Conservation (phyloP, 2,329 filamentous ascomycete species). For the Alternaria brassicae region DNA sequence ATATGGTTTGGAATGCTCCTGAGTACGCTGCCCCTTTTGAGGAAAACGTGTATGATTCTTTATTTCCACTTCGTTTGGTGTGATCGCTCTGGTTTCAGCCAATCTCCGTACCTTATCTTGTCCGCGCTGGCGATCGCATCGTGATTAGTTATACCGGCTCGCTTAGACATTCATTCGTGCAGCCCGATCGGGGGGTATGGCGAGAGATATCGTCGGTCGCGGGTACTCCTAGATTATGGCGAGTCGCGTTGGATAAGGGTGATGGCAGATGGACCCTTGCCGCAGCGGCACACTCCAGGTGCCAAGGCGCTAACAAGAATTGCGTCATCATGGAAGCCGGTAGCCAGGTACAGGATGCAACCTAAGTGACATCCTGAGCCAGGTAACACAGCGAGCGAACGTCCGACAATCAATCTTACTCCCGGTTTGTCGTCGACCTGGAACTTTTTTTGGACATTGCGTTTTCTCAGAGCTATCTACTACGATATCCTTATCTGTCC, state of each 20-base stretch:
- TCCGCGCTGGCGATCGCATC: not conserved
- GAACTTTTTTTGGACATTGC: too few relatives aligned
- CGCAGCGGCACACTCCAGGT: not conserved
- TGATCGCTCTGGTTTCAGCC: not conserved
- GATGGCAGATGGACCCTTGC: too few relatives aligned
- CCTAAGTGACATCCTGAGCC: too few relatives aligned
- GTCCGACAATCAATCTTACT: not conserved
- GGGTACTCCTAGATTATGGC: not conserved
- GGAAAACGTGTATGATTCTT: not conserved
- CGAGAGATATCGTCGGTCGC: not conserved
- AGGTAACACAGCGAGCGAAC: not conserved
- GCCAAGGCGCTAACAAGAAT: not conserved
- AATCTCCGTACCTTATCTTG: not conserved
- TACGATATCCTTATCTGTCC: too few relatives aligned
- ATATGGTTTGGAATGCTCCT: not conserved
- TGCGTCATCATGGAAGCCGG: not conserved
- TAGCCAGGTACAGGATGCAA: too few relatives aligned
- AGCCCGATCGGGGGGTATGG: not conserved
- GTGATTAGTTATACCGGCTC: not conserved
- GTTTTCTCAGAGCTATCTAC: too few relatives aligned
- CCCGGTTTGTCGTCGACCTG: too few relatives aligned
- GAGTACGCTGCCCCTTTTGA: not conserved
- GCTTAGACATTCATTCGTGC: not conserved
- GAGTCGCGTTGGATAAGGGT: not conserved
- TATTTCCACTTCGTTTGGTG: not conserved